A percentile compares a stretch with the other conserved stretches of the same genome.
phyloP scores from a whole-genome alignment of 768 basidiomycete genomes.

The Phylloporus rhodoxanthus region DNA sequence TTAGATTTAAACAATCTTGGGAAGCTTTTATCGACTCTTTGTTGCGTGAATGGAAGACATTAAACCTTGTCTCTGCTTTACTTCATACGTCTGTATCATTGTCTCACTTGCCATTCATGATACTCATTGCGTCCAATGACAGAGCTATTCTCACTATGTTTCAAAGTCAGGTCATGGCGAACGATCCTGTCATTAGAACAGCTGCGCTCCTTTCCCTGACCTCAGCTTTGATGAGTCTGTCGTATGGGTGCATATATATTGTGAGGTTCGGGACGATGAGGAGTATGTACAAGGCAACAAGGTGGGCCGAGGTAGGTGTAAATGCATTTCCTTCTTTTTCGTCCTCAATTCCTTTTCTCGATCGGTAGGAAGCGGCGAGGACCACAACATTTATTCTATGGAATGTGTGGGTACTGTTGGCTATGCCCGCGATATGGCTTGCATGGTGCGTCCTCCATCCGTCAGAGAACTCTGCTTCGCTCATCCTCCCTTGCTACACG shows the following conservation, averaged over 20 bases:
- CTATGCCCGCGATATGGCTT: constrained; percentile 66
- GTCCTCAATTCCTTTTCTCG: not conserved
- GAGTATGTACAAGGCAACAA: constrained; percentile 62
- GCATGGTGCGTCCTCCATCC: constrained; percentile 43
- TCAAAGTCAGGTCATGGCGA: constrained; percentile 45
- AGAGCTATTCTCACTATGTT: constrained; percentile 70
- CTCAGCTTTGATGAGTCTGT: constrained; percentile 63
- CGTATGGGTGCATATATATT: constrained; percentile 70
- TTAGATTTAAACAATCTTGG: constrained; percentile 63
- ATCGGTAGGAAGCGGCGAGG: constrained; percentile 49
- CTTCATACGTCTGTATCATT: constrained; percentile 39
- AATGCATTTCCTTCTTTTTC: not conserved
- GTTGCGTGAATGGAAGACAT: constrained; percentile 70
- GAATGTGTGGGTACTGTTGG: constrained; percentile 68
- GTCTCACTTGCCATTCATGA: not conserved
- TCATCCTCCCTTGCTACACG: not conserved
- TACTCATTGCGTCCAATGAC: not conserved
- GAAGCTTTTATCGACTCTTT: constrained; percentile 66
- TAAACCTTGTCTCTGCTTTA: constrained; percentile 68
- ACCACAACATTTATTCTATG: constrained; percentile 44
- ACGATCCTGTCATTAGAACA: constrained; percentile 58
- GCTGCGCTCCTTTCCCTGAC: constrained; percentile 59
- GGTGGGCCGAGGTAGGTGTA: constrained; percentile 61
- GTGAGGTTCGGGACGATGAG: constrained; percentile 68
- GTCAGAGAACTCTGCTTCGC: not conserved